A percentile compares a stretch with the other conserved stretches of the same genome.
phyloP scores from a whole-genome alignment of 2,329 filamentous ascomycete species.

The Colletotrichum camelliae region DNA sequence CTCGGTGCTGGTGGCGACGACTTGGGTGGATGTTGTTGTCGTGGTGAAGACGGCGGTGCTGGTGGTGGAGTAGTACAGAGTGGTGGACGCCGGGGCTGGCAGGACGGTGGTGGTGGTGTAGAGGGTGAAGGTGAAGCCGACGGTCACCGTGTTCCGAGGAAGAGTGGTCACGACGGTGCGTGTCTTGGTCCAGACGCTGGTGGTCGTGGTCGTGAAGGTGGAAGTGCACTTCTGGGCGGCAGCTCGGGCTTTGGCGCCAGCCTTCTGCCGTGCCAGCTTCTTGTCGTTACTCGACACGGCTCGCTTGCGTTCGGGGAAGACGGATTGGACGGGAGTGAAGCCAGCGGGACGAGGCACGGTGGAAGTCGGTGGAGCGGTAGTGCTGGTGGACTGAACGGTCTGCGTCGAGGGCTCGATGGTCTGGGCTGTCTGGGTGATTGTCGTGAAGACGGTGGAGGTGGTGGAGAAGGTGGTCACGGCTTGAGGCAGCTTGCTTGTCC shows the following conservation, averaged over 20 bases:
- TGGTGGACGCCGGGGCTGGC: neutral
- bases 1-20: neutral
- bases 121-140: neutral
- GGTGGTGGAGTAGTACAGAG: neutral
- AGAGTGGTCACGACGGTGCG: neutral
- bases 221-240: neutral
- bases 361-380: neutral
- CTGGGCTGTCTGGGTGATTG: neutral
- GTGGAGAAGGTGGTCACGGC: neutral
- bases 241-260: neutral
- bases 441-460: neutral
- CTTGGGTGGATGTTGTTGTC: neutral
- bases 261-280: neutral
- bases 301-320: neutral
- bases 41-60: neutral
- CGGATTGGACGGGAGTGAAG: neutral
- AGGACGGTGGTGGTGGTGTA: neutral
- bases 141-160: neutral
- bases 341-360: neutral
- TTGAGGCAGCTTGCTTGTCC: neutral
- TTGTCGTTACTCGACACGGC: neutral
- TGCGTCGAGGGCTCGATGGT: neutral
- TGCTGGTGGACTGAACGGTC: neutral
- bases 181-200: neutral
- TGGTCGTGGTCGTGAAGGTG: neutral